phyloP scores from a whole-genome alignment of 495 filamentous ascomycete species.

The Margaritispora aquatica region DNA sequence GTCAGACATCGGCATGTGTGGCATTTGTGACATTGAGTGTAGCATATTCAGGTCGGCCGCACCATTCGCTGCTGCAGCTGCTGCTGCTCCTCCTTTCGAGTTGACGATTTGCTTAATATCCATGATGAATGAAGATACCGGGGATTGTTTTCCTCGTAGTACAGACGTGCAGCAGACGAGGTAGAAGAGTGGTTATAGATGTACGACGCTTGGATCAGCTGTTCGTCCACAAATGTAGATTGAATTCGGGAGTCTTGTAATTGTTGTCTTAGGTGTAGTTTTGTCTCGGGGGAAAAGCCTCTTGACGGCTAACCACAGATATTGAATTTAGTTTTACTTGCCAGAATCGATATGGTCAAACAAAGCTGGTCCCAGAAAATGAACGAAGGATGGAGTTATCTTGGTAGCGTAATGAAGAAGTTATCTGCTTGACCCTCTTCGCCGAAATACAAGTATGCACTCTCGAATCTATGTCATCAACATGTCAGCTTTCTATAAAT shows the following conservation, averaged over 20 bases:
- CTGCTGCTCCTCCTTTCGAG: slow-evolving; percentile 45
- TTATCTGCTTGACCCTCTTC: background rate
- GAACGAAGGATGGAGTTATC: background rate
- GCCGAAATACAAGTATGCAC: background rate
- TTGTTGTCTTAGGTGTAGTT: slow-evolving; percentile 12
- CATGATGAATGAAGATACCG: slow-evolving; percentile 41
- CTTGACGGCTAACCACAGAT: slow-evolving; percentile 14
- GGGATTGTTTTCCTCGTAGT: background rate
- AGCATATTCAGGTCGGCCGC: slow-evolving; percentile 41
- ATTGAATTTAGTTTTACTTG: slow-evolving; percentile 6
- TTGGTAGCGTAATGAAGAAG: background rate
- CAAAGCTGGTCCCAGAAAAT: background rate
- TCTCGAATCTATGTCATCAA: background rate
- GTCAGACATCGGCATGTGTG: slow-evolving; percentile 39
- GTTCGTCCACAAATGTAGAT: slow-evolving; percentile 19
- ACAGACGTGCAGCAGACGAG: background rate
- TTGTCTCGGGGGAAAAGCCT: slow-evolving; percentile 19
- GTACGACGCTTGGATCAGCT: slow-evolving; percentile 23
- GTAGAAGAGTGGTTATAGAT: slow-evolving; percentile 17
- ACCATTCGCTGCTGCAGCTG: slow-evolving; percentile 19
- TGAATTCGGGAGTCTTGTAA: slow-evolving; percentile 12
- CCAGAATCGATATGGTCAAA: slow-evolving; percentile 9
- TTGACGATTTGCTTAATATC: slow-evolving; percentile 67
- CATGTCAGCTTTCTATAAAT: background rate
- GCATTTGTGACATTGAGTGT: slow-evolving; percentile 47